Percentiles rank a stretch among this genome's conserved stretches.
These are phyloP conservation scores for Phytophthora megakarya DNA, from an alignment of 352 stramenopile species.

Conservation along the genomic window DNA sequence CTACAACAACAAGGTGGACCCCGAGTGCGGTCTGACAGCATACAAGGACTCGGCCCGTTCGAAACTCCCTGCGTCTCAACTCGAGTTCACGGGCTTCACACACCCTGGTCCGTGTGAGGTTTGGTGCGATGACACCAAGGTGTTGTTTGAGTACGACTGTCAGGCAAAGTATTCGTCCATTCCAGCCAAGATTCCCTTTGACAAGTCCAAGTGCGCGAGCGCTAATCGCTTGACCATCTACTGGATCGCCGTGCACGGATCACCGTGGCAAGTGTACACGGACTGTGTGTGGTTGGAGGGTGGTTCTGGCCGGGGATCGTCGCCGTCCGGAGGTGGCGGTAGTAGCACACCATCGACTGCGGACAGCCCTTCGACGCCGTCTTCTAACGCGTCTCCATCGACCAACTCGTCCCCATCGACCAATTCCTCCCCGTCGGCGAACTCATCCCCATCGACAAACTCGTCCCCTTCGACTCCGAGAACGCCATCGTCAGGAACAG, in stretches of 20 bases:
- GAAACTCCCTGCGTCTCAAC: conserved; percentile 39
- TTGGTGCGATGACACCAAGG: conserved; percentile 62
- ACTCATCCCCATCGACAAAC: conserved; percentile 4
- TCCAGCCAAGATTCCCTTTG: conserved; percentile 45
- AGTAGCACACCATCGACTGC: too few relatives aligned
- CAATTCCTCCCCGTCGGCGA: not conserved
- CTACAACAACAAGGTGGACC: conserved; percentile 36
- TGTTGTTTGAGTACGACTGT: conserved; percentile 58
- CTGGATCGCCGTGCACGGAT: conserved; percentile 61
- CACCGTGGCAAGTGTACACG: conserved; percentile 67
- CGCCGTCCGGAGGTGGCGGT: conserved; percentile 23
- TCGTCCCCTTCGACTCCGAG: conserved; percentile 20
- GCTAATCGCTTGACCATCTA: conserved; percentile 56
- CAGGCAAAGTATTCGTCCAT: conserved; percentile 39
- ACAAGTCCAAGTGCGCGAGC: conserved; percentile 45
- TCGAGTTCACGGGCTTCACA: conserved; percentile 59
- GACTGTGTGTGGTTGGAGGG: conserved; percentile 46
- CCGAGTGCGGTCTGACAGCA: conserved; percentile 45
- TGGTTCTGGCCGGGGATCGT: conserved; percentile 24
- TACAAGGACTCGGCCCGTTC: conserved; percentile 44
- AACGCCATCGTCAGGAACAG: not conserved
- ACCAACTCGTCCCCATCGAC: conserved; percentile 12
- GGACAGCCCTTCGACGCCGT: conserved; percentile 20
- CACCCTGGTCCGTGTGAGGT: conserved; percentile 64
- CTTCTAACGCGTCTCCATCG: conserved; percentile 5